phyloP scores from a whole-genome alignment of 1,284 basidiomycete genomes.

The Acaromyces ingoldii region DNA sequence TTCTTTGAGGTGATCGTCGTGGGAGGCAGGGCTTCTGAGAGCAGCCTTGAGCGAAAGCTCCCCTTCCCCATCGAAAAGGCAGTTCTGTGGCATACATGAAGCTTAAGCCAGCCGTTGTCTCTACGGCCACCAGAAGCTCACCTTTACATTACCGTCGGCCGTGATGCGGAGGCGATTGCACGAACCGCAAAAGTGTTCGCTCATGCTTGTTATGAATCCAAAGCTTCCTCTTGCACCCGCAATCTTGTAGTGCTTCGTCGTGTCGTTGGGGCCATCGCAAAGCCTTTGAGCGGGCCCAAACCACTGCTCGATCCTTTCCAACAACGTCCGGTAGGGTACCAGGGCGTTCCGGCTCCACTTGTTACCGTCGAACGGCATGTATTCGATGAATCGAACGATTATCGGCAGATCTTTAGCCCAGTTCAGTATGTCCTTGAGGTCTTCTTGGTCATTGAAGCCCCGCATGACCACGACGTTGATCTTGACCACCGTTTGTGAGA shows the following conservation, averaged over 20 bases:
- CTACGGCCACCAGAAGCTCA: too few relatives aligned
- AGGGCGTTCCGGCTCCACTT: conserved; percentile 59
- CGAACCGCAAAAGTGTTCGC: conserved; percentile 79
- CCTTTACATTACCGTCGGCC: conserved; percentile 79
- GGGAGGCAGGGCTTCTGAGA: too few relatives aligned
- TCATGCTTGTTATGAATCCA: conserved; percentile 68
- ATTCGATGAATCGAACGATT: conserved; percentile 80
- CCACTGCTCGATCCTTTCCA: background rate
- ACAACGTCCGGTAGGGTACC: background rate
- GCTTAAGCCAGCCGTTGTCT: too few relatives aligned
- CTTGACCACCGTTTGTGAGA: conserved; percentile 72
- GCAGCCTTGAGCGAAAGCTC: too few relatives aligned
- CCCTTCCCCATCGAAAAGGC: too few relatives aligned
- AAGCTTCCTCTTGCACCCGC: conserved; percentile 69
- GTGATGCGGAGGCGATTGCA: conserved; percentile 79
- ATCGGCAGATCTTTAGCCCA: conserved; percentile 63
- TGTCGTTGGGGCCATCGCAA: conserved; percentile 68
- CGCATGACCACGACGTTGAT: conserved; percentile 75
- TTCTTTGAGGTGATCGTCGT: too few relatives aligned
- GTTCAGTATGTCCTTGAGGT: conserved; percentile 67
- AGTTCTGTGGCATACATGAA: too few relatives aligned
- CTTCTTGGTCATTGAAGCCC: conserved; percentile 72
- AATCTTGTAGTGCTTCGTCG: conserved; percentile 71
- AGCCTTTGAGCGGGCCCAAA: background rate
- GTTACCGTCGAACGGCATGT: conserved; percentile 82